Evolutionary conservation across 1,284 basidiomycete genomes (phyloP), one percentile per base, ranked within the genome.

Genomic region (Cutaneotrichosporon sp.): DNA sequence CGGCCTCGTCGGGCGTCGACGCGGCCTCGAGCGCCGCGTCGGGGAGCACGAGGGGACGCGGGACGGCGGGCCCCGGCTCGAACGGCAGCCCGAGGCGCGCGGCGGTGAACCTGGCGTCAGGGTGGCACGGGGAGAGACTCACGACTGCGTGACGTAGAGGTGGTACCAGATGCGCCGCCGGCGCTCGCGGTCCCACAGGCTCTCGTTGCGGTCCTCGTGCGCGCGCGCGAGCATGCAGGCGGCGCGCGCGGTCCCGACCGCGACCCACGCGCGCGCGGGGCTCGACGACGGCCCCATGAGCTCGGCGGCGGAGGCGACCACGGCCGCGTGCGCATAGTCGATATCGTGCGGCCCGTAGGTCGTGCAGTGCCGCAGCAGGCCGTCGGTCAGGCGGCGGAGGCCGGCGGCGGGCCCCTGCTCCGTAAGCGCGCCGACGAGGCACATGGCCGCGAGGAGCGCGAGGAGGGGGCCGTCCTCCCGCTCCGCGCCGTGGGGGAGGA

Each of bases 201-300:
- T 45, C 54, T 55, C 47, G 14, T 31, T 13, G 4, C 18, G 54
- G 42, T 55, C 54, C n/a, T 31, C 54, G 27, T 45, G 42, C 14
- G 14, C 13, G 27, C 36, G 36, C 3, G 34, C 54, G 13, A 55
- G 34, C n/a, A 55, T 27, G 20, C 45, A 29, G 3, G 54, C 54
- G 16, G 54, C 54, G 25, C 36, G 54, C n/a, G 54, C 54, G 5
- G 22, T 36, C 54, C 27, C 54, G 20, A 10, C 20, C 27, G 54
- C 54, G 11, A 55, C 27, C 54, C 54, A 55, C n/a, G 29, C 43
- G 22, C 36, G 42, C 6, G 54, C 27, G 11, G 42, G 25, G 3
- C 27, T 22, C 11, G 42, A 36, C 3, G 27, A 42, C 2, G 42
- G n/a, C 13, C 54, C 54, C 9, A 27, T 25, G 14, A 55, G 43